Conservation (phyloP, 192 early-diverging fungal species). For the Coemansia sp. region DNA sequence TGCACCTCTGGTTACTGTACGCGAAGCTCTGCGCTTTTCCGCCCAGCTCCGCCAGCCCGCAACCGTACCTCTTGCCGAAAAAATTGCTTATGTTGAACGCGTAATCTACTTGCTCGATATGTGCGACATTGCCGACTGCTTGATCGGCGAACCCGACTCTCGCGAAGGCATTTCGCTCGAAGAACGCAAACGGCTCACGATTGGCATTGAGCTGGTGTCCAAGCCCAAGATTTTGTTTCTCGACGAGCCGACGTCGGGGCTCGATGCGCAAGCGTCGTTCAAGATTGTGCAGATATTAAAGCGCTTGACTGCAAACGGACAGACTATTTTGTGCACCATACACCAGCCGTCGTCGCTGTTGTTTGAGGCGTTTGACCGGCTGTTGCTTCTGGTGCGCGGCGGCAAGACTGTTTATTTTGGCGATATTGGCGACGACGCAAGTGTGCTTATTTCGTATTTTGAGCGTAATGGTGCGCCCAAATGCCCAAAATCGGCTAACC, state of each 20-base stretch:
- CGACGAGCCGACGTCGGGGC: constrained; percentile 80
- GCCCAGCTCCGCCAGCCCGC: constrained; percentile 64
- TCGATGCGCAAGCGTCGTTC: constrained; percentile 67
- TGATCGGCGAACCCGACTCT: constrained; percentile 64
- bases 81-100: constrained; percentile 65
- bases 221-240: constrained; percentile 72
- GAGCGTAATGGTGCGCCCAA: constrained; percentile 70
- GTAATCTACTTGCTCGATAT: constrained; percentile 70
- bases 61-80: constrained; percentile 58
- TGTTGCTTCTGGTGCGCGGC: constrained; percentile 70
- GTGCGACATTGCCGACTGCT: constrained; percentile 63
- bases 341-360: constrained; percentile 74
- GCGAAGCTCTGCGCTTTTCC: constrained; percentile 60
- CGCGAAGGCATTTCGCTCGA: constrained; percentile 73
- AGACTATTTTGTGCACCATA: constrained; percentile 71
- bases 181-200: constrained; percentile 76
- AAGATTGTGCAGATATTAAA: constrained; percentile 68
- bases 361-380: constrained; percentile 76
- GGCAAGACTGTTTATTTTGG: constrained; percentile 81
- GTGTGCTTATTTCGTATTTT: constrained; percentile 72
- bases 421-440: constrained; percentile 68
- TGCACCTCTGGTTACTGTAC: constrained; percentile 64
- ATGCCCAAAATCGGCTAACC: constrained; percentile 69
- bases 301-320: constrained; percentile 58
- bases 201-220: constrained; percentile 74